Evolutionary conservation across 2,329 filamentous ascomycete species (phyloP), one percentile per base, ranked within the genome.

Genomic region (Cytospora mali): DNA sequence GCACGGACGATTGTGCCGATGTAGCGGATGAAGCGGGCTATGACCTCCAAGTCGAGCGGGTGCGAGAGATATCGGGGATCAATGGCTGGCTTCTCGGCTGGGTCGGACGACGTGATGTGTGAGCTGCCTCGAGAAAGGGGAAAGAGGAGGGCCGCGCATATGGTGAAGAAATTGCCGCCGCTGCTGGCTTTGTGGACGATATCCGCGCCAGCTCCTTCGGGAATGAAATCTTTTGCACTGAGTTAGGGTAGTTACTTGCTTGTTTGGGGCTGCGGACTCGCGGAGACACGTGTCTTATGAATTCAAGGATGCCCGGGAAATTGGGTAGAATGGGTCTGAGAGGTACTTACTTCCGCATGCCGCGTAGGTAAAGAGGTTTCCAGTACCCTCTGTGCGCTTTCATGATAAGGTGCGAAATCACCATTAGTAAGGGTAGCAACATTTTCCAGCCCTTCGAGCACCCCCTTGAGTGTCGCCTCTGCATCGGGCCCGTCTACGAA

Each of bases 101-200:
- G 71, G 42, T 80, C 75, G 1, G 75, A 65, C 1, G 77, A 77
- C 7, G 72, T 74, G 64, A 88, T 84, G 72, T 88, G 86, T 62
- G 85, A 80, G 46, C 78, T 76, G 6, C 86, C 85, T 0, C 84
- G 79, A 1, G 82, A 84, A 66, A 84, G 81, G 0, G 86, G 85
- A 61, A 88, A 86, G 50, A 83, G 82, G 25, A 85, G 82, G 66
- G 84, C 84, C 0, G 80, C 79, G 65, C 81, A 81, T 61, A 82
- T 76, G 10, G 82, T 81, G 50, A 85, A 77, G 69, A 82, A 84
- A 66, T 86, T 80, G 18, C 50, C 58, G n/a, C 53, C n/a, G 18
- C 23, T 28, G 60, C 70, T 68, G 39, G 66, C 69, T 1, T 68
- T 66, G 6, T 49, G 16, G n/a, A 25, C 23, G 6, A 33, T 33